Conservation (phyloP, 2,329 filamentous ascomycete genomes). For the Dactylonectria estremocensis region DNA sequence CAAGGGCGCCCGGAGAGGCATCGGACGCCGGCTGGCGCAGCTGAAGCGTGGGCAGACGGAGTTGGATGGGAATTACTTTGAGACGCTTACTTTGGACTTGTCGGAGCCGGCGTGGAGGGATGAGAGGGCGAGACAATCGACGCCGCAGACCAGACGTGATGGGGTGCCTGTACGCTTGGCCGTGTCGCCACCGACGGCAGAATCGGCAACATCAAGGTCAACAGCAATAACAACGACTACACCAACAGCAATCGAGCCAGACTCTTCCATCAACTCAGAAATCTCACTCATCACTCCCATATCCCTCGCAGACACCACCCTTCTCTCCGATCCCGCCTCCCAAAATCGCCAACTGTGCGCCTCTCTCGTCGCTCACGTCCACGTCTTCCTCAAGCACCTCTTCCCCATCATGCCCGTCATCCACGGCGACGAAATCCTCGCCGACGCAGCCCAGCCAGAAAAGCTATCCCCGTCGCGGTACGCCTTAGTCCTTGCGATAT, state of each 20-base stretch:
- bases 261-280: not conserved
- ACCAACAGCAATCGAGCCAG: not conserved
- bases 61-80: constrained; percentile 36
- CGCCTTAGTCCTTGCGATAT: constrained; percentile 48
- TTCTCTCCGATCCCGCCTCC: constrained; percentile 7
- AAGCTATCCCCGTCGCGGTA: constrained; percentile 47
- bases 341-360: constrained; percentile 41
- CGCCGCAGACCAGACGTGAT: not conserved
- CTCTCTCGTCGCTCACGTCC: constrained; percentile 47
- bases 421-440: constrained; percentile 46
- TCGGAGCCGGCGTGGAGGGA: not conserved
- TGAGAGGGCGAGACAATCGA: not conserved
- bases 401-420: constrained; percentile 54
- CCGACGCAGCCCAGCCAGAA: constrained; percentile 45
- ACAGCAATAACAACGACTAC: too few species aligned
- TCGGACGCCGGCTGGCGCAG: constrained; percentile 48
- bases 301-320: not conserved
- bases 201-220: too few species aligned
- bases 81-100: constrained; percentile 40
- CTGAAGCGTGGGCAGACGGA: constrained; percentile 46
- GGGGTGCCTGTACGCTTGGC: not conserved
- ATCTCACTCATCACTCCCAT: not conserved
- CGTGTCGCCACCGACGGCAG: not conserved
- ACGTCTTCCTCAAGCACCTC: constrained; percentile 50
- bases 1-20: constrained; percentile 49